Conservation (phyloP, 139 green algal species). For the Chlamydomonas incerta region DNA sequence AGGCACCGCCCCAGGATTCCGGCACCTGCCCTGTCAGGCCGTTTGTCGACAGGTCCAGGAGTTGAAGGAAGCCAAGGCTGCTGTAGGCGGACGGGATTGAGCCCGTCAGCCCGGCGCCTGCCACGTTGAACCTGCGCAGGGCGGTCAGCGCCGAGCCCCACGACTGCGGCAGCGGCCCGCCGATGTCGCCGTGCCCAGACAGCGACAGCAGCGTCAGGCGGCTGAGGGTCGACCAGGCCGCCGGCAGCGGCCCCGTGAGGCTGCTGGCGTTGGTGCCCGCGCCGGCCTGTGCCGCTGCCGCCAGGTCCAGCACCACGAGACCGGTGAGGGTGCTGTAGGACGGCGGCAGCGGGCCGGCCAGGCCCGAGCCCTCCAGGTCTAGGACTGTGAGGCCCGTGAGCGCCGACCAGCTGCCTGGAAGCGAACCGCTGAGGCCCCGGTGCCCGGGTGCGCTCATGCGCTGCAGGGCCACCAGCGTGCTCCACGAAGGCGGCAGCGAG, state of each 20-base stretch:
- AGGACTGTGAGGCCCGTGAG: not conserved
- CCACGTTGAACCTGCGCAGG: not conserved
- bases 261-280: not conserved
- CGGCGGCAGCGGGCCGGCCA: constrained; percentile 31
- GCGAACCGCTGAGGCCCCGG: not conserved
- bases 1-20: no score
- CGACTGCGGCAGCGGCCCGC: no score
- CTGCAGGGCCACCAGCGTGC: not conserved
- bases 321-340: not conserved
- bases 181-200: not conserved
- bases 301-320: not conserved
- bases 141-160: not conserved
- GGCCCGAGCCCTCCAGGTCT: not conserved
- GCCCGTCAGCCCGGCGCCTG: constrained; percentile 8
- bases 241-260: no score
- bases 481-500: not conserved
- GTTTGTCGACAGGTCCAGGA: no score
- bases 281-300: no score
- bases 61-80: not conserved
- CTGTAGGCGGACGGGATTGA: constrained; percentile 8
- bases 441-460: constrained; percentile 11
- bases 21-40: no score
- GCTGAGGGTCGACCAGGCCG: no score
- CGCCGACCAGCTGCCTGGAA: not conserved
- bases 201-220: no score